A percentile compares a stretch with the other conserved stretches of the same genome.
Evolutionary conservation across 768 basidiomycete genomes (phyloP).

Genomic region (Hericium alpestre): DNA sequence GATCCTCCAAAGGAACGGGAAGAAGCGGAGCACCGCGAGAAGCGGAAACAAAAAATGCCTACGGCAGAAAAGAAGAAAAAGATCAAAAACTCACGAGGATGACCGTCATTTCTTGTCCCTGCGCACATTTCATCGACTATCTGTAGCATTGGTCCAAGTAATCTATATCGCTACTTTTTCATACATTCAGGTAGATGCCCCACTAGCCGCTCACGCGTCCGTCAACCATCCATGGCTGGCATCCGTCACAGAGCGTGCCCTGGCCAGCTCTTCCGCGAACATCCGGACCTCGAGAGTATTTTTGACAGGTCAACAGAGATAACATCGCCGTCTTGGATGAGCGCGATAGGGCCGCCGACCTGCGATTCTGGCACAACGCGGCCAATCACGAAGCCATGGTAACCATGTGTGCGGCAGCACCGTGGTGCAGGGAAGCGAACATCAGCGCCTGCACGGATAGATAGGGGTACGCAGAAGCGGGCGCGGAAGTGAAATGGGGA

Average conservation of each 20-base stretch:
- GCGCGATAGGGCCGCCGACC: slow-evolving; percentile 85
- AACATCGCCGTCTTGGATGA: slow-evolving; percentile 78
- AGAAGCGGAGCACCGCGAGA: slow-evolving; percentile 79
- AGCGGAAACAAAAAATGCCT: slow-evolving; percentile 86
- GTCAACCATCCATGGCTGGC: slow-evolving; percentile 91
- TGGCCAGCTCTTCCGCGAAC: slow-evolving; percentile 72
- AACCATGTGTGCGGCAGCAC: slow-evolving; percentile 37
- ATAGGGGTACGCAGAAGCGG: neutral
- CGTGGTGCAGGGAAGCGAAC: neutral
- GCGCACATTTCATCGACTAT: no score
- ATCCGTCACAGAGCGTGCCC: slow-evolving; percentile 82
- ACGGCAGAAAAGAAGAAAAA: slow-evolving; percentile 88
- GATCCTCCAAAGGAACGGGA: slow-evolving; percentile 68
- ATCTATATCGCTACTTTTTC: neutral
- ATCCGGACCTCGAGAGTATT: slow-evolving; percentile 78
- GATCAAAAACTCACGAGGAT: slow-evolving; percentile 42
- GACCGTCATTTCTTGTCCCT: no score
- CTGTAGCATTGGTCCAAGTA: neutral
- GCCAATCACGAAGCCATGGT: slow-evolving; percentile 93
- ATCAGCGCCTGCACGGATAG: slow-evolving; percentile 11
- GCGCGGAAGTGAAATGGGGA: slow-evolving; percentile 6
- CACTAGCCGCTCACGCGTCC: slow-evolving; percentile 42
- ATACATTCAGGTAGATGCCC: neutral
- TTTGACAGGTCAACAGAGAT: slow-evolving; percentile 78
- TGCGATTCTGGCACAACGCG: slow-evolving; percentile 97